Percentiles rank a stretch among this genome's conserved stretches.
These are phyloP conservation scores for Vitis cinerea DNA, from an alignment of 164 flowering plant genomes.

Conservation along the genomic window DNA sequence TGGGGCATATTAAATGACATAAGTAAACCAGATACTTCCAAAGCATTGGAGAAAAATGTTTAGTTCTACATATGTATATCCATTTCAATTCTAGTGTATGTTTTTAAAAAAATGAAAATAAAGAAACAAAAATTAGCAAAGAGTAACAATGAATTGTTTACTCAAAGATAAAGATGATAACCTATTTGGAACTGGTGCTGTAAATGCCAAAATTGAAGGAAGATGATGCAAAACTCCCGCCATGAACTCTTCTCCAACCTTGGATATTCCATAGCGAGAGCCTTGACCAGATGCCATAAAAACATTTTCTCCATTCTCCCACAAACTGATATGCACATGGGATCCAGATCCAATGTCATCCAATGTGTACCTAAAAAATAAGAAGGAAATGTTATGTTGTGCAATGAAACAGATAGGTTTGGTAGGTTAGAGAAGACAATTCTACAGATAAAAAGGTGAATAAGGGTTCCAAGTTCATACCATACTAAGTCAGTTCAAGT, in stretches of 20 bases:
- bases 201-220: constrained; percentile 85
- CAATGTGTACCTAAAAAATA: constrained; percentile 49
- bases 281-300: constrained; percentile 64
- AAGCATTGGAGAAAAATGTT: neutral
- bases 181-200: constrained; percentile 96
- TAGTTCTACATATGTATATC: neutral
- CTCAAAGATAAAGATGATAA: constrained; percentile 13
- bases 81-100: neutral
- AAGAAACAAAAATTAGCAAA: neutral
- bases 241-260: constrained; percentile 83
- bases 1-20: neutral
- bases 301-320: constrained; percentile 77
- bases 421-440: neutral
- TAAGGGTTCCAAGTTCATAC: too few species aligned
- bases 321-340: constrained; percentile 91
- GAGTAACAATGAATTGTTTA: neutral
- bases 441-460: neutral
- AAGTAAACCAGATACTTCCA: neutral
- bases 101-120: neutral
- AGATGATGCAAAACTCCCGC: constrained; percentile 91
- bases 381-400: constrained; percentile 6
- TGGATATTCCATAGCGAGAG: constrained; percentile 72
- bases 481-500: neutral
- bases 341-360: constrained; percentile 92
- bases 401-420: neutral